A percentile compares a stretch with the other conserved stretches of the same genome.
phyloP scores from a whole-genome alignment of 768 basidiomycete species.

The Mycena sanguinolenta region DNA sequence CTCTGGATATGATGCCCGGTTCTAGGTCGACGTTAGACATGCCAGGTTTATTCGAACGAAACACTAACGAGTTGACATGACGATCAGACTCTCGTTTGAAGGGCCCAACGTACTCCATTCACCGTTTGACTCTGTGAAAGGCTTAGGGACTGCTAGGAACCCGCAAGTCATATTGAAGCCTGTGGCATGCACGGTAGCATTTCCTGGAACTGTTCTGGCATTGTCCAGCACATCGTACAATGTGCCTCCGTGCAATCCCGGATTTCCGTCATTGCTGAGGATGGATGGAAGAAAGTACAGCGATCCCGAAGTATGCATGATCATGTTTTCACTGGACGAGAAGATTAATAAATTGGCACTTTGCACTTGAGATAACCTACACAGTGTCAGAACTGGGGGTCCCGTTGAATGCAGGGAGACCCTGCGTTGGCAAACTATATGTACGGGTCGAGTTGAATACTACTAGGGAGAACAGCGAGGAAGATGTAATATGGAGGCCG shows the following conservation, averaged over 20 bases:
- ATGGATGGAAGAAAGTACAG: background rate
- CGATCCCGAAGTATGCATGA: background rate
- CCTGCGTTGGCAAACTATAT: background rate
- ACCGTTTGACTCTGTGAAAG: no score
- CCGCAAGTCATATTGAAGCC: conserved; percentile 1
- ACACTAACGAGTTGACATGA: background rate
- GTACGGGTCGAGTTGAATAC: conserved; percentile 1
- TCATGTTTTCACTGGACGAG: background rate
- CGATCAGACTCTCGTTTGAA: no score
- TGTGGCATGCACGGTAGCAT: background rate
- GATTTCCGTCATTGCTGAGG: background rate
- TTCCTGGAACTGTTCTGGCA: background rate
- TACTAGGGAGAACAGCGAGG: conserved; percentile 40
- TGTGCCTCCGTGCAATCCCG: background rate
- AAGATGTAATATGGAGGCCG: conserved; percentile 38
- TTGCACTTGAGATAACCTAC: background rate
- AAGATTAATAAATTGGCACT: background rate
- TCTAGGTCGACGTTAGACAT: background rate
- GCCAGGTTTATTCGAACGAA: background rate
- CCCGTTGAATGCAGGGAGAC: conserved; percentile 3
- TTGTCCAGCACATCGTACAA: background rate
- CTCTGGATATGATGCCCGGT: background rate
- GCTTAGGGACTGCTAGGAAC: no score
- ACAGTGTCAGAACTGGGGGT: background rate
- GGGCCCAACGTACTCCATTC: no score